Percentiles rank a stretch among this genome's conserved stretches.
phyloP scores from a whole-genome alignment of 2,329 filamentous ascomycete species.

The Neofusicoccum cordaticola region DNA sequence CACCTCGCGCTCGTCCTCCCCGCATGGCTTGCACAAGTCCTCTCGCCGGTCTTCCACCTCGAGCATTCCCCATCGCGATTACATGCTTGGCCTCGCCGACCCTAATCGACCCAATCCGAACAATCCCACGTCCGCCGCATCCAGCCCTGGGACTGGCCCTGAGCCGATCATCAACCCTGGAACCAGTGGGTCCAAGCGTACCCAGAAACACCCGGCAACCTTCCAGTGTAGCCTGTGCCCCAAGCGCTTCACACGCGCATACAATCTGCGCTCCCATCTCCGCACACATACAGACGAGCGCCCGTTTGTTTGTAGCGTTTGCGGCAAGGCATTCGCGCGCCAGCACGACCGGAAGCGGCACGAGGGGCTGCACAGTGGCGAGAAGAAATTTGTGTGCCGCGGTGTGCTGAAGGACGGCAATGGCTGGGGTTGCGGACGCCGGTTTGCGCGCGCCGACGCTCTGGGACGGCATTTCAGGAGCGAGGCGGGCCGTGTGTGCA shows the following conservation, averaged over 20 bases:
- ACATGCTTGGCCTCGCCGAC: slow-evolving; percentile 88
- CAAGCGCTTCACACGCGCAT: slow-evolving; percentile 93
- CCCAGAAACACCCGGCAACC: slow-evolving; percentile 95
- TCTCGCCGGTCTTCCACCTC: slow-evolving; percentile 51
- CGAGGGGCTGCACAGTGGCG: slow-evolving; percentile 90
- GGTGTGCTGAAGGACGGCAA: slow-evolving; percentile 80
- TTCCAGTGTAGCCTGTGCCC: slow-evolving; percentile 94
- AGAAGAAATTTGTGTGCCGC: slow-evolving; percentile 98
- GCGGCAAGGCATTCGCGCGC: slow-evolving; percentile 93
- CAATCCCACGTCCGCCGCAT: neutral
- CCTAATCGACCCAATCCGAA: slow-evolving; percentile 72
- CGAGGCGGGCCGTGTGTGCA: slow-evolving; percentile 92
- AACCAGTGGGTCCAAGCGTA: slow-evolving; percentile 62
- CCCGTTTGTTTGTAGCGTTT: slow-evolving; percentile 95
- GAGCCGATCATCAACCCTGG: slow-evolving; percentile 19
- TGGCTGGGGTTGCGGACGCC: slow-evolving; percentile 87
- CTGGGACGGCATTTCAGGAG: slow-evolving; percentile 92
- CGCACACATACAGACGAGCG: slow-evolving; percentile 96
- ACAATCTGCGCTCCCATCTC: slow-evolving; percentile 92
- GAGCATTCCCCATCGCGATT: slow-evolving; percentile 59
- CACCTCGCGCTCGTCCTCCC: slow-evolving; percentile 47
- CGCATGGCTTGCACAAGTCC: slow-evolving; percentile 40
- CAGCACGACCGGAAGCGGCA: slow-evolving; percentile 97
- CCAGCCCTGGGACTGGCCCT: neutral
- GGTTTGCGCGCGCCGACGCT: slow-evolving; percentile 93